A percentile compares a stretch with the other conserved stretches of the same genome.
phyloP scores from a whole-genome alignment of 768 basidiomycete species.

The Phanerochaete sordida region DNA sequence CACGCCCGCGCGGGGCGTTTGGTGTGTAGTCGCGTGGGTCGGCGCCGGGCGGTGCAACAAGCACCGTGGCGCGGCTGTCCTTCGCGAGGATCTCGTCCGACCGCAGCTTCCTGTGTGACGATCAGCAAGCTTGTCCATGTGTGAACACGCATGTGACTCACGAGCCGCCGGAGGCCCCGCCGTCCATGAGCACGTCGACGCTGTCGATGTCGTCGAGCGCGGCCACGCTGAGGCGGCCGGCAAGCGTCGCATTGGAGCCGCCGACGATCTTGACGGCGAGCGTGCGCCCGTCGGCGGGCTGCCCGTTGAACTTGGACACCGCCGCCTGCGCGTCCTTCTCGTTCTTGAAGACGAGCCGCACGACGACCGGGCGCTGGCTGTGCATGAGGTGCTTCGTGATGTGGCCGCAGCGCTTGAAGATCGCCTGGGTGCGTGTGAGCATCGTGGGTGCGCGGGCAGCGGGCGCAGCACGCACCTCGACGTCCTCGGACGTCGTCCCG shows the following conservation, averaged over 20 bases:
- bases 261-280: constrained; percentile 66
- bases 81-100: constrained; percentile 71
- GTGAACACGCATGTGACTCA: constrained; percentile 32
- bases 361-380: constrained; percentile 37
- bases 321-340: constrained; percentile 60
- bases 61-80: constrained; percentile 63
- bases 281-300: constrained; percentile 78
- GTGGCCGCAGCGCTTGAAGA: constrained; percentile 77
- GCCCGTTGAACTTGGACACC: constrained; percentile 72
- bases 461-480: constrained; percentile 39
- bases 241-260: constrained; percentile 48
- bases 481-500: constrained; percentile 81
- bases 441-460: neutral
- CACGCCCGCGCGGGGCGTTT: constrained; percentile 22
- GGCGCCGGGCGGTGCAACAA: constrained; percentile 65
- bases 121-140: neutral
- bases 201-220: constrained; percentile 29
- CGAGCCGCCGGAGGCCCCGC: constrained; percentile 46
- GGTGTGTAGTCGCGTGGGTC: constrained; percentile 51
- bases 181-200: constrained; percentile 55
- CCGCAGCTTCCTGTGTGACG: constrained; percentile 67
- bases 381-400: constrained; percentile 43
- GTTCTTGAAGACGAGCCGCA: constrained; percentile 72
- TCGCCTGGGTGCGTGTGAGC: constrained; percentile 39
- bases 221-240: constrained; percentile 54